These are phyloP conservation scores for Dimocarpus longan DNA, from an alignment of 345 rosid genomes.

Conservation along the genomic window DNA sequence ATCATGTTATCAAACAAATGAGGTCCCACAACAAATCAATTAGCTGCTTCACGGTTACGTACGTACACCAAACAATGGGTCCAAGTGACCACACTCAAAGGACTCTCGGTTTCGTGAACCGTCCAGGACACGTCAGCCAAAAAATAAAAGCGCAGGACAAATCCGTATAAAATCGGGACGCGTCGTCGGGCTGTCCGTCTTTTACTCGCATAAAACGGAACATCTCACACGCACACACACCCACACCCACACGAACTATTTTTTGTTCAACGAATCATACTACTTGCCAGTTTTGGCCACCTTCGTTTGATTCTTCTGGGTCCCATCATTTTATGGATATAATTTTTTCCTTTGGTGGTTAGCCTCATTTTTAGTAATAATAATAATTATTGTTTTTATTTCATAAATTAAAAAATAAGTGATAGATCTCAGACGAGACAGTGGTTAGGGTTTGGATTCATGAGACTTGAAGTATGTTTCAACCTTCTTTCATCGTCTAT, in stretches of 20 bases:
- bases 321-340: not conserved
- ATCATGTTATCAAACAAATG: not conserved
- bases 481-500: no score
- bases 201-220: not conserved
- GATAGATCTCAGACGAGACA: no score
- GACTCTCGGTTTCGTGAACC: not conserved
- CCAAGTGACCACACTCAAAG: not conserved
- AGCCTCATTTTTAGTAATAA: no score
- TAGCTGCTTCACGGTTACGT: no score
- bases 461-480: no score
- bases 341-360: no score
- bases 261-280: not conserved
- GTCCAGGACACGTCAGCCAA: conserved; percentile 14
- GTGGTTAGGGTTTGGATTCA: no score
- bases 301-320: not conserved
- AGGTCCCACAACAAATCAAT: not conserved
- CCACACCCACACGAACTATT: no score
- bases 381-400: no score
- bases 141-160: conserved; percentile 6
- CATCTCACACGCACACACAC: not conserved
- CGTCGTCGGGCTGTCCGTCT: not conserved
- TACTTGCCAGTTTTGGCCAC: not conserved
- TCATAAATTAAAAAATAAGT: no score
- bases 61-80: not conserved
- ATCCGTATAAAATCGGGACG: not conserved